Conservation (phyloP, 2,329 filamentous ascomycete genomes). For the Calonectria crousiana region DNA sequence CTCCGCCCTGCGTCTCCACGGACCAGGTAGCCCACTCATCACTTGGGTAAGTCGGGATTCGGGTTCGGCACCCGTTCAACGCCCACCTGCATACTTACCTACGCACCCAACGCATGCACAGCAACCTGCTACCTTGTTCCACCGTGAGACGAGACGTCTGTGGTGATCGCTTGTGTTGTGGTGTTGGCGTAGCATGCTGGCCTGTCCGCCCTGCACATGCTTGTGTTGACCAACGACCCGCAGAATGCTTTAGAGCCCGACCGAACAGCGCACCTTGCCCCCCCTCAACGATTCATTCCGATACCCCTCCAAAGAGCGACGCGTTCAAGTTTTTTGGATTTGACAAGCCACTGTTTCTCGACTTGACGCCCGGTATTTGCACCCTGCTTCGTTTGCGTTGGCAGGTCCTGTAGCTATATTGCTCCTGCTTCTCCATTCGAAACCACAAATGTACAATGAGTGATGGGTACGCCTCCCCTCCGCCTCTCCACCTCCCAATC, state of each 20-base stretch:
- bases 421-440: constrained; percentile 38
- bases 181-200: constrained; percentile 30
- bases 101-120: background rate
- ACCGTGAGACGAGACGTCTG: constrained; percentile 16
- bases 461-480: constrained; percentile 56
- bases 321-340: constrained; percentile 25
- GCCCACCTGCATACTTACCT: constrained; percentile 2
- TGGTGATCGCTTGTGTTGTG: constrained; percentile 5
- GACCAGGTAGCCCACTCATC: constrained; percentile 34
- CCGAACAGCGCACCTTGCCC: constrained; percentile 38
- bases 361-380: constrained; percentile 25
- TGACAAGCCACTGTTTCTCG: constrained; percentile 26
- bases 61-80: constrained; percentile 26
- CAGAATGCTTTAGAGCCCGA: constrained; percentile 44
- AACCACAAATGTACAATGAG: constrained; percentile 48
- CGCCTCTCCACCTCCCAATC: constrained; percentile 46
- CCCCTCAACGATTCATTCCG: constrained; percentile 23
- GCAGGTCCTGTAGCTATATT: constrained; percentile 27
- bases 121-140: background rate
- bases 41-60: constrained; percentile 43
- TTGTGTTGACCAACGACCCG: constrained; percentile 35
- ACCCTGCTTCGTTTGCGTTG: constrained; percentile 26
- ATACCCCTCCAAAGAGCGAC: constrained; percentile 21
- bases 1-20: constrained; percentile 28
- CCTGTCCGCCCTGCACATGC: constrained; percentile 31